phyloP scores from a whole-genome alignment of 345 rosid species.

The Euphorbia peplus region DNA sequence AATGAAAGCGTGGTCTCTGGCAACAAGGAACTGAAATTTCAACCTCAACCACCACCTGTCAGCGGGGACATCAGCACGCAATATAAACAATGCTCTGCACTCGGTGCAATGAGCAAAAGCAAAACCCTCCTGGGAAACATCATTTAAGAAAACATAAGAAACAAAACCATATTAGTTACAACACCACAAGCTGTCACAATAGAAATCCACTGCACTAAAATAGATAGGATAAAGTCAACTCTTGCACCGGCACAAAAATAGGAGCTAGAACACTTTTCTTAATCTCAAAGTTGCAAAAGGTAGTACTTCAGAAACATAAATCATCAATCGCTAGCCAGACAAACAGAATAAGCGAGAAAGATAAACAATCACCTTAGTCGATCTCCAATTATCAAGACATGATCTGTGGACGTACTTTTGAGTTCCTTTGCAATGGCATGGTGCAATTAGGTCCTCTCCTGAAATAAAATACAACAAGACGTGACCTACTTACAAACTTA shows the following conservation, averaged over 20 bases:
- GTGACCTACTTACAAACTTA: conserved; percentile 21
- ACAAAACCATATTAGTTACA: conserved; percentile 12
- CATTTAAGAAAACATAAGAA: conserved; percentile 2
- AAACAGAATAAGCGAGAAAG: conserved; percentile 5
- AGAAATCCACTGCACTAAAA: background rate
- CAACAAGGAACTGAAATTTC: conserved; percentile 97
- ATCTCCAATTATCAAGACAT: conserved; percentile 97
- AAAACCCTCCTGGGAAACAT: conserved; percentile 85
- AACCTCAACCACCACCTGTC: conserved; percentile 99
- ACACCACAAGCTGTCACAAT: background rate
- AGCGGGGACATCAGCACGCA: conserved; percentile 92
- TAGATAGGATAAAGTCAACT: conserved; percentile 3
- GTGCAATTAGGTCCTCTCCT: conserved; percentile 96
- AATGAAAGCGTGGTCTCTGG: conserved; percentile 88
- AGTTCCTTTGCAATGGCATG: conserved; percentile 98
- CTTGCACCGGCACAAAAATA: background rate
- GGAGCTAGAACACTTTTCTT: background rate
- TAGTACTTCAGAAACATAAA: background rate
- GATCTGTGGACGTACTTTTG: conserved; percentile 96
- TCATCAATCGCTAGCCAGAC: conserved; percentile 13
- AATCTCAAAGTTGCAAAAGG: background rate
- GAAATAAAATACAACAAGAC: conserved; percentile 23
- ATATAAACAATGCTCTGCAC: conserved; percentile 85
- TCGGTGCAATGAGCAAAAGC: conserved; percentile 99
- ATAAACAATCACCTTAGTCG: conserved; percentile 70